A percentile compares a stretch with the other conserved stretches of the same genome.
Conservation (phyloP, 179 eudicot genomes). For the Spergularia azorica region DNA sequence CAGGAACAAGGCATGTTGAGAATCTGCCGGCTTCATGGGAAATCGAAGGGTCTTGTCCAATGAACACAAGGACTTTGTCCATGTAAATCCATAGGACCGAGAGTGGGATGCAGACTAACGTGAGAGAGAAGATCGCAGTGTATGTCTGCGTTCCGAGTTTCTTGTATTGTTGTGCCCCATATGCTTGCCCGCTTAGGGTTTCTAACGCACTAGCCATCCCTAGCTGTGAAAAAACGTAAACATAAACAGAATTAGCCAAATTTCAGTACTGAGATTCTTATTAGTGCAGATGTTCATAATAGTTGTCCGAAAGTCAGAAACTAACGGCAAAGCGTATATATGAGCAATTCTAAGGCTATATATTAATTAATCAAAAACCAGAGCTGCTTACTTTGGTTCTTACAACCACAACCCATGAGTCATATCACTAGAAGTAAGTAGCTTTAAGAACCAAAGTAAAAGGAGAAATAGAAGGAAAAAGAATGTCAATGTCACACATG, state of each 20-base stretch:
- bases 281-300: too few relatives aligned
- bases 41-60: conserved; percentile 48
- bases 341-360: too few relatives aligned
- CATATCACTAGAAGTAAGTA: too few relatives aligned
- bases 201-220: conserved; percentile 56
- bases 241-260: neutral
- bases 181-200: conserved; percentile 55
- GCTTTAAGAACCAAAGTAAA: too few relatives aligned
- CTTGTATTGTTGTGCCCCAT: conserved; percentile 47
- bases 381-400: too few relatives aligned
- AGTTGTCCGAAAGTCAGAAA: too few relatives aligned
- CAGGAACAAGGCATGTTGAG: conserved; percentile 37
- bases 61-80: conserved; percentile 34
- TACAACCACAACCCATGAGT: too few relatives aligned
- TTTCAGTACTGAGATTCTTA: too few relatives aligned
- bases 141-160: conserved; percentile 44
- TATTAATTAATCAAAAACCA: too few relatives aligned
- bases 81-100: conserved; percentile 40
- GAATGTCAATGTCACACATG: too few relatives aligned
- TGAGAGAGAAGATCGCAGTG: conserved; percentile 42
- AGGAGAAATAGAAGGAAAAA: too few relatives aligned
- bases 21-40: conserved; percentile 48
- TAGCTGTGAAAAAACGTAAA: conserved; percentile 29
- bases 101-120: conserved; percentile 41
- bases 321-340: too few relatives aligned